Evolutionary conservation across 169 alveolate species (phyloP).

Genomic region (Besnoitia besnoiti): DNA sequence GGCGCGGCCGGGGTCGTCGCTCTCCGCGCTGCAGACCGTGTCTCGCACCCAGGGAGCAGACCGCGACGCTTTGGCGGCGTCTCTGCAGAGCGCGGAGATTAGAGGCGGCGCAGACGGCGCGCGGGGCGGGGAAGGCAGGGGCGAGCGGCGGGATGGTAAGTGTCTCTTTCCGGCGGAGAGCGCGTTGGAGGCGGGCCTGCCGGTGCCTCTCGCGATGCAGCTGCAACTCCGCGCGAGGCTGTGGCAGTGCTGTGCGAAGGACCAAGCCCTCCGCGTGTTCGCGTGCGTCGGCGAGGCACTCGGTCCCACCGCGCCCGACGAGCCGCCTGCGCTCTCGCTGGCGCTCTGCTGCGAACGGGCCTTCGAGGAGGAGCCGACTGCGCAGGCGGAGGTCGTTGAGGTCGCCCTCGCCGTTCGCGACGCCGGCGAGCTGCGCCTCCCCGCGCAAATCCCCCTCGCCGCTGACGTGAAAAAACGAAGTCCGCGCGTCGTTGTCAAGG

Average conservation of each 20-base stretch:
- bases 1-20: neutral
- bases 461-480: neutral
- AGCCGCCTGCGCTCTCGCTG: neutral
- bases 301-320: neutral
- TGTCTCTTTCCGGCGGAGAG: neutral
- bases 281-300: neutral
- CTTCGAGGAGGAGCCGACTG: neutral
- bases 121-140: neutral
- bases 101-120: neutral
- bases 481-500: neutral
- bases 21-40: neutral
- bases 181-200: neutral
- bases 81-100: neutral
- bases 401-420: neutral
- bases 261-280: neutral
- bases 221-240: neutral
- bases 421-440: neutral
- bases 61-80: neutral
- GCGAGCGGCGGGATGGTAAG: neutral
- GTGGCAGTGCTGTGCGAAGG: neutral
- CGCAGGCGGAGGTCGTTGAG: neutral
- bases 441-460: neutral
- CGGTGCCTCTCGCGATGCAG: neutral
- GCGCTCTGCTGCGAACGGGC: conserved; percentile 26
- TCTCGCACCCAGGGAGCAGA: too few species aligned